Base-by-base conservation (phyloP, 371 early-diverging fungal genomes). In the Mortierella sp. region DNA sequence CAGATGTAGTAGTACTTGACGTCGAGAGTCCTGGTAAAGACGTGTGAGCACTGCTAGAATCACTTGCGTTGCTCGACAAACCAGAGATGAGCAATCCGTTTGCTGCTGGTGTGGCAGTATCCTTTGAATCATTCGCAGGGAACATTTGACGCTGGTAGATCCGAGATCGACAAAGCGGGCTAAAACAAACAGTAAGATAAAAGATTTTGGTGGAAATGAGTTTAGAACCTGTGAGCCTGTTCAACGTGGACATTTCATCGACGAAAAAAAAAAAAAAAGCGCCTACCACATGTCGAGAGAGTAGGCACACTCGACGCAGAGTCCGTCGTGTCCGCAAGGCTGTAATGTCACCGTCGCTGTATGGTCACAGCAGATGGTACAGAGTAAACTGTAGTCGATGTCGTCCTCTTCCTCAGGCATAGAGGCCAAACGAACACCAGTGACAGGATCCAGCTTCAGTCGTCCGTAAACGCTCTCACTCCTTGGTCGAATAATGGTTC, bases 351-450 rank as follows among this genome's bases (percentile, higher is more conserved):
- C 79, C 21, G 86, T 81, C n/a, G 86, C 86, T 3, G 82, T 73
- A 21, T 86, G 86, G n/a, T 86, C 86, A 64, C 86, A 86, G 57
- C 86, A 86, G 46, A 86, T 86, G 6, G 79, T 81, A 40, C 86
- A 86, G 3, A 86, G 79, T 31, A 77, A 50, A 59, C 82, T 81
- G 48, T 86, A 86, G 48, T 86, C 86, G 13, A 86, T 77, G 9
- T 86, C 85, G 5, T 16, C 61, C 4, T 77, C 79, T 31, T 79
- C 79, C 21, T 86, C 86, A 2, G 79, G 75, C 79, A 81, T 76
- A 0, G 79, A 54, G 0, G 86, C 79, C 53, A 86, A n/a, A 3
- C 82, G 86, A 4, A 86, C 54, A 0, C 86, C 86, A 0, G 86
- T 86, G 11, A 76, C 6, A 14, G 86, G 86, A 53, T 86, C 86